These are phyloP conservation scores for Podosphaera fusca DNA, from an alignment of 2,329 filamentous ascomycete species.

Conservation along the genomic window DNA sequence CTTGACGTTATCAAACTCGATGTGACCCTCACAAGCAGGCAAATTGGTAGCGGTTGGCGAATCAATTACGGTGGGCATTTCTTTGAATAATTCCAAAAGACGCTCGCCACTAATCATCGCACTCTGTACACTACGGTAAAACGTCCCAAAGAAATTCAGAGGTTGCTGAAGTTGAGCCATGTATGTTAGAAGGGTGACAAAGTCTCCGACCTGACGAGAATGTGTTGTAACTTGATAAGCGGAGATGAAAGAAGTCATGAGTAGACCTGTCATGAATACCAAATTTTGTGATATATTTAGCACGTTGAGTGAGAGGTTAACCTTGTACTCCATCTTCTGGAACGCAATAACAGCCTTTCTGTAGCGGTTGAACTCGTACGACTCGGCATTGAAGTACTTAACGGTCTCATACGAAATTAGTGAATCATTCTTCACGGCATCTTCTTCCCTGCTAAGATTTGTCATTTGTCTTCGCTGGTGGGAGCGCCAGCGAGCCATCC, in stretches of 20 bases:
- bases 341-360: conserved; percentile 45
- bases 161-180: conserved; percentile 61
- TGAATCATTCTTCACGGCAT: conserved; percentile 95
- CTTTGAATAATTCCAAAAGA: conserved; percentile 87
- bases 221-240: conserved; percentile 55
- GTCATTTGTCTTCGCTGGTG: conserved; percentile 85
- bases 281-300: conserved; percentile 66
- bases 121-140: conserved; percentile 88
- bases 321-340: conserved; percentile 52
- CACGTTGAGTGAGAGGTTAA: conserved; percentile 51
- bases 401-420: conserved; percentile 96
- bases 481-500: conserved; percentile 81
- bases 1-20: conserved; percentile 69
- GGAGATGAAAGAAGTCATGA: conserved; percentile 48
- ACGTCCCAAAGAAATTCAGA: conserved; percentile 76
- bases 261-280: conserved; percentile 56
- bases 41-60: conserved; percentile 39
- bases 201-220: conserved; percentile 41
- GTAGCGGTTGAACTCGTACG: conserved; percentile 56
- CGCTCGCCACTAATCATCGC: conserved; percentile 95
- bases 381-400: conserved; percentile 73
- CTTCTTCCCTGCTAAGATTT: conserved; percentile 82
- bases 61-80: conserved; percentile 78
- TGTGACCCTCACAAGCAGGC: conserved; percentile 50
- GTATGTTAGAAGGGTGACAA: conserved; percentile 52